phyloP scores from a whole-genome alignment of 805 yeast genomes.

The Pichia californica region DNA sequence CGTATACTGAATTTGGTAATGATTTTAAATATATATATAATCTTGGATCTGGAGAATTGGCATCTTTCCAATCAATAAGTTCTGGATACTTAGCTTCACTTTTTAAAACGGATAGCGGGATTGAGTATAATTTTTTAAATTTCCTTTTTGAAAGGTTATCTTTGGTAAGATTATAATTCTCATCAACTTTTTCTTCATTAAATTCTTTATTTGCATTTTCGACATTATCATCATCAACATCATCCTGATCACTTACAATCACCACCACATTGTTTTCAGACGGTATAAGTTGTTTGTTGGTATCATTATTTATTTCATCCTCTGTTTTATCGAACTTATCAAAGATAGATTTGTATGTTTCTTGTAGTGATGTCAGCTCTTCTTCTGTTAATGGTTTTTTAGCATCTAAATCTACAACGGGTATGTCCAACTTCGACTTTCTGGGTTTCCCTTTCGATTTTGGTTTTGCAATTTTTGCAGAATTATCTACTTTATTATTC shows the following conservation, averaged over 20 bases:
- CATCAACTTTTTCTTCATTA: constrained; percentile 17
- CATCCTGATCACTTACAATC: too few species aligned
- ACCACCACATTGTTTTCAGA: too few species aligned
- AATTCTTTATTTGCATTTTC: constrained; percentile 4
- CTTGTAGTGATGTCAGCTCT: constrained; percentile 5
- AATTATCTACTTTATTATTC: not conserved
- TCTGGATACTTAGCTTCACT: constrained; percentile 58
- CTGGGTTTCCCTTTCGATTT: too few species aligned
- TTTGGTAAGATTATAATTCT: not conserved
- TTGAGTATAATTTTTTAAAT: constrained; percentile 43
- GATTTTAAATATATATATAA: constrained; percentile 60
- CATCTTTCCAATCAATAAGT: constrained; percentile 76
- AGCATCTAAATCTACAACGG: not conserved
- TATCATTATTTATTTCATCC: too few species aligned
- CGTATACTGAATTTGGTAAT: constrained; percentile 58
- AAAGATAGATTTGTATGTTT: constrained; percentile 17
- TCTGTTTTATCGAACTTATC: constrained; percentile 15
- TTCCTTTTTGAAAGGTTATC: constrained; percentile 25
- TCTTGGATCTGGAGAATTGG: constrained; percentile 74
- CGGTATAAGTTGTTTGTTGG: too few species aligned
- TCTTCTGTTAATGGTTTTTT: not conserved
- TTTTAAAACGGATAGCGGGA: constrained; percentile 65
- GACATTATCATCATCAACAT: not conserved
- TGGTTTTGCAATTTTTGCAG: not conserved
- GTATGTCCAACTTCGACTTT: too few species aligned